A percentile compares a stretch with the other conserved stretches of the same genome.
phyloP scores from a whole-genome alignment of 768 basidiomycete species.

The Trametopsis cervina region DNA sequence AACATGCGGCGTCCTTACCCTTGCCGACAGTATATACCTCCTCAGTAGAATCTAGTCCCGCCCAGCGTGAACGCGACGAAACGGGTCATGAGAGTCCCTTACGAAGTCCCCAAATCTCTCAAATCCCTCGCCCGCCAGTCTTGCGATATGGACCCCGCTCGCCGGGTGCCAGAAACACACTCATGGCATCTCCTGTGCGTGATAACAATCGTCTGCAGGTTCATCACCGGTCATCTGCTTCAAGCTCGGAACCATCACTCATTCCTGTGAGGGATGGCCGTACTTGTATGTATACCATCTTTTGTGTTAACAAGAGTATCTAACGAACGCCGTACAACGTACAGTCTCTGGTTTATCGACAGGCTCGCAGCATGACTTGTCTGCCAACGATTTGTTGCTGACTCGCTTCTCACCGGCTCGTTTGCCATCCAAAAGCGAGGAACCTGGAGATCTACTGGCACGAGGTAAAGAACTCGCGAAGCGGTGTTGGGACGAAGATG shows the following conservation, averaged over 20 bases:
- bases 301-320: no score
- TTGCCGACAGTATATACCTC: background rate
- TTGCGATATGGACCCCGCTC: conserved; percentile 19
- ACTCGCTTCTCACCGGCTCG: conserved; percentile 33
- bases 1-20: conserved; percentile 1
- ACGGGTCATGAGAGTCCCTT: no score
- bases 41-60: background rate
- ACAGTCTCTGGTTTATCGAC: conserved; percentile 22
- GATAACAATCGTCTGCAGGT: conserved; percentile 44
- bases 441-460: conserved; percentile 48
- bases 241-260: conserved; percentile 79
- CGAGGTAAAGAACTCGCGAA: conserved; percentile 68
- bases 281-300: conserved; percentile 33
- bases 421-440: conserved; percentile 38
- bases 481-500: conserved; percentile 83
- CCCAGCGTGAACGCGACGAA: no score
- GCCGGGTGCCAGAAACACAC: conserved; percentile 15
- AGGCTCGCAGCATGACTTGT: conserved; percentile 49
- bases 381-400: conserved; percentile 44
- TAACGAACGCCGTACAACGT: no score
- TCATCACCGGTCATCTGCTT: conserved; percentile 68
- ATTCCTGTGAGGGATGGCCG: conserved; percentile 43
- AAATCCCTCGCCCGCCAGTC: conserved; percentile 9
- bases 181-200: conserved; percentile 32
- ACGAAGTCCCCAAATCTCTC: background rate